Evolutionary conservation across 2,329 filamentous ascomycete species (phyloP), one percentile per base, ranked within the genome.

Genomic region (Pseudopithomyces chartarum): DNA sequence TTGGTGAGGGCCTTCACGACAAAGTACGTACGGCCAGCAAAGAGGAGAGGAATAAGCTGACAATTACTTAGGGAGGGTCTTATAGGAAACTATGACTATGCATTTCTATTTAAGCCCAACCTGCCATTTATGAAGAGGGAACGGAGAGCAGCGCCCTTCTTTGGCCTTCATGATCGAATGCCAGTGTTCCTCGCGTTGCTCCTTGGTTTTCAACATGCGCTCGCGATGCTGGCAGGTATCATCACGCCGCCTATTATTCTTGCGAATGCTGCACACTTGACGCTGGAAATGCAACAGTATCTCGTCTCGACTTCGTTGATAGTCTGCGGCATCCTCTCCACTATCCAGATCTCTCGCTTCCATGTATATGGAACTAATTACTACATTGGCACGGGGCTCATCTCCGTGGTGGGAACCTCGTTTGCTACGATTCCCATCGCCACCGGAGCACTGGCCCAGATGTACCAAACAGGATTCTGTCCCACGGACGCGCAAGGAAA

Each of bases 61-160:
- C 56, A 53, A 2, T 20, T 7, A 1, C 15, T 13, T 44, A 87
- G 81, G 59, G 84, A 92, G 1, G 93, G 93, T 12, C 82, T 97
- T 23, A 76, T 97, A 54, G 93, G 93, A 60, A 83, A 87, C 66
- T 97, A 97, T 76, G 90, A 97, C 82, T 97, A 97, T 83, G 90
- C 75, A 34, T 95, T 92, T 69, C 87, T 97, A 39, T 96, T 97
- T 81, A 86, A 80, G 20, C 90, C 84, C 1, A 92, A 90, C 64
- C 77, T 97, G 20, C 93, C 93, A 0, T 97, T 97, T 75, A 87
- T 95, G 82, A 87, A 84, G 70, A 86, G 84, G 73, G 67, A 73
- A 8, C 79, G 79, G 15, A 78, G 80, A 61, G 79, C 82, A n/a
- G 86, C 89, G 32, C 91, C 91, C 0, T 95, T 96, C 75, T 95